Percentiles rank a stretch among this genome's conserved stretches.
Evolutionary conservation across 306 rosid species (phyloP).

Genomic region (Inga laurina): DNA sequence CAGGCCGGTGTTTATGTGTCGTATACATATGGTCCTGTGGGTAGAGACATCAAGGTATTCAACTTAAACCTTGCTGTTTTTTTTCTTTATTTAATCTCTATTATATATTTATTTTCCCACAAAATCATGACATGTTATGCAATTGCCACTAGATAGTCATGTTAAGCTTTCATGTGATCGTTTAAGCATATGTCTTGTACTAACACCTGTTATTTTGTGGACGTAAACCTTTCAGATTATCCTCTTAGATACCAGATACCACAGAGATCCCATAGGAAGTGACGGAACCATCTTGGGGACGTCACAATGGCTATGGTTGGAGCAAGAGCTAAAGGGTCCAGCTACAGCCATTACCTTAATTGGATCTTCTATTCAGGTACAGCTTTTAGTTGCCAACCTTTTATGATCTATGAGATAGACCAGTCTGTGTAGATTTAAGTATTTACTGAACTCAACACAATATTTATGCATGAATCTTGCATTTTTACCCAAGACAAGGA

Average conservation of each 20-base stretch:
- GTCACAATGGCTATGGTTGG: constrained; percentile 81
- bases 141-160: background rate
- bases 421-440: background rate
- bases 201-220: constrained; percentile 20
- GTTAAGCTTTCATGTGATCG: background rate
- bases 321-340: constrained; percentile 63
- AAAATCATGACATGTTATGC: constrained; percentile 8
- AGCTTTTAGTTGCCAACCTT: background rate
- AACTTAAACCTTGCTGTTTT: constrained; percentile 8
- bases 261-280: constrained; percentile 75
- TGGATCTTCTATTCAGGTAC: constrained; percentile 81
- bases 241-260: constrained; percentile 78
- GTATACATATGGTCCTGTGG: constrained; percentile 66
- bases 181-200: constrained; percentile 26
- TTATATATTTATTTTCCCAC: background rate
- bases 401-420: constrained; percentile 5
- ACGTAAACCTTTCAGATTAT: constrained; percentile 37
- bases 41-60: constrained; percentile 71
- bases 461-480: background rate
- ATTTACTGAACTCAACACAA: background rate
- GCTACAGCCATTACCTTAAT: constrained; percentile 69
- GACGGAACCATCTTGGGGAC: constrained; percentile 77
- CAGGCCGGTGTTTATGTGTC: constrained; percentile 81
- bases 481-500: constrained; percentile 8
- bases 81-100: background rate